phyloP scores from a whole-genome alignment of 2,329 filamentous ascomycete genomes.

The Rutstroemia sp. region DNA sequence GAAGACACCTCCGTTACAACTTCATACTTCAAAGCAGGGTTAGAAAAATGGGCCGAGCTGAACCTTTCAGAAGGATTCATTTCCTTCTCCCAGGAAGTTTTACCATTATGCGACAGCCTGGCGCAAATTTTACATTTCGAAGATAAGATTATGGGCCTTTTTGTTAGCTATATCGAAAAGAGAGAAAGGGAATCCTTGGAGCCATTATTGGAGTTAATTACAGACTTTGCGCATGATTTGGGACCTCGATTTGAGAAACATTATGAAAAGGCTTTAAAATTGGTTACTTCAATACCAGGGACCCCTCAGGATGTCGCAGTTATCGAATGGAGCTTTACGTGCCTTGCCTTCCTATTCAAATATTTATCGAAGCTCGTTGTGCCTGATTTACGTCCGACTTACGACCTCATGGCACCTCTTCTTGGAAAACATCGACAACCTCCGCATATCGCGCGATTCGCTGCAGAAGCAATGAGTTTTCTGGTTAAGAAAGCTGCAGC shows the following conservation, averaged over 20 bases:
- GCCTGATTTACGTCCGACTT: constrained; percentile 76
- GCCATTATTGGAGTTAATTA: constrained; percentile 78
- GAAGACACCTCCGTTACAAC: constrained; percentile 67
- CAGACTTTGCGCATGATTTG: constrained; percentile 90
- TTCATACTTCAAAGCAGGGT: constrained; percentile 78
- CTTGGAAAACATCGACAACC: constrained; percentile 79
- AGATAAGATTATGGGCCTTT: constrained; percentile 69
- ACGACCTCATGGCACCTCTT: constrained; percentile 73
- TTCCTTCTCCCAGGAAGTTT: constrained; percentile 66
- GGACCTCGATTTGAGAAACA: constrained; percentile 82
- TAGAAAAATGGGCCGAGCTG: constrained; percentile 86
- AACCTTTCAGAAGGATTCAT: constrained; percentile 81
- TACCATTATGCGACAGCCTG: constrained; percentile 78
- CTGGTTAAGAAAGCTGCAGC: constrained; percentile 82
- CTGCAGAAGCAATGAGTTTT: constrained; percentile 92
- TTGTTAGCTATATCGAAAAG: constrained; percentile 69
- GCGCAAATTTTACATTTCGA: constrained; percentile 89
- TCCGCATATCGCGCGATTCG: constrained; percentile 81
- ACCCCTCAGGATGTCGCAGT: constrained; percentile 74
- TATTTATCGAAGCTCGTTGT: constrained; percentile 85
- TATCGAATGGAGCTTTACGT: constrained; percentile 97
- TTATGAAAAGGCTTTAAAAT: constrained; percentile 65
- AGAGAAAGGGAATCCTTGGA: constrained; percentile 77
- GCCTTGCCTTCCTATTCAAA: constrained; percentile 93
- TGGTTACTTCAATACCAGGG: constrained; percentile 72